A percentile compares a stretch with the other conserved stretches of the same genome.
These are phyloP conservation scores for Trichomonas tenax DNA, from an alignment of 208 protist species.

Conservation along the genomic window DNA sequence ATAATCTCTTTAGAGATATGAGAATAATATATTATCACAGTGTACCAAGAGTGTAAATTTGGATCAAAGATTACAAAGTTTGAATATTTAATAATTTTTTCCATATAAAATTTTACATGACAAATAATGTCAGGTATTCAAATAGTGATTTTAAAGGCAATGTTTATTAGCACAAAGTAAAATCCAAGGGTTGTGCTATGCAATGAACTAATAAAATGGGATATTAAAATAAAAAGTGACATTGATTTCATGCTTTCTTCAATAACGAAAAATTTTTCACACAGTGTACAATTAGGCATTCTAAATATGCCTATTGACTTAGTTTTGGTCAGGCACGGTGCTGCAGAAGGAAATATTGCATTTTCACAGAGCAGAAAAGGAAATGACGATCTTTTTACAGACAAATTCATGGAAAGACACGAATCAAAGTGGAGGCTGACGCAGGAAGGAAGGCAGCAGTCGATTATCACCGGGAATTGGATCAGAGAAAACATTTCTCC, in stretches of 20 bases:
- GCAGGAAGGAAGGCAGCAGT: not conserved
- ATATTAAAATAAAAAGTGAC: too few relatives aligned
- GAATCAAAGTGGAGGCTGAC: conserved; percentile 16
- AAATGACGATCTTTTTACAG: not conserved
- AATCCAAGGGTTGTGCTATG: too few relatives aligned
- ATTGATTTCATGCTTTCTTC: not conserved
- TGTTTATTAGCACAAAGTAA: too few relatives aligned
- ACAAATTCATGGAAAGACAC: not conserved
- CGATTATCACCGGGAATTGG: not conserved
- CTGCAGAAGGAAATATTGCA: not conserved
- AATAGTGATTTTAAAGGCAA: too few relatives aligned
- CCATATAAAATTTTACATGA: too few relatives aligned
- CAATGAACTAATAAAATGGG: too few relatives aligned
- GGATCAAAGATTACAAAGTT: too few relatives aligned
- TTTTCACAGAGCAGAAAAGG: not conserved
- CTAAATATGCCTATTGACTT: conserved; percentile 5
- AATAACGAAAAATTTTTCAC: not conserved
- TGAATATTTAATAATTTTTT: too few relatives aligned
- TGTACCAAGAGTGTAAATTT: too few relatives aligned
- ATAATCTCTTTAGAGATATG: too few relatives aligned
- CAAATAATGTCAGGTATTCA: too few relatives aligned
- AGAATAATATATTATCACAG: too few relatives aligned
- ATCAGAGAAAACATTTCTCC: not conserved
- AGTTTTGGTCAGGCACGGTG: not conserved
- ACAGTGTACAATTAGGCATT: not conserved